Evolutionary conservation across 2,329 filamentous ascomycete genomes (phyloP).

Genomic region (Neonectria hederae): DNA sequence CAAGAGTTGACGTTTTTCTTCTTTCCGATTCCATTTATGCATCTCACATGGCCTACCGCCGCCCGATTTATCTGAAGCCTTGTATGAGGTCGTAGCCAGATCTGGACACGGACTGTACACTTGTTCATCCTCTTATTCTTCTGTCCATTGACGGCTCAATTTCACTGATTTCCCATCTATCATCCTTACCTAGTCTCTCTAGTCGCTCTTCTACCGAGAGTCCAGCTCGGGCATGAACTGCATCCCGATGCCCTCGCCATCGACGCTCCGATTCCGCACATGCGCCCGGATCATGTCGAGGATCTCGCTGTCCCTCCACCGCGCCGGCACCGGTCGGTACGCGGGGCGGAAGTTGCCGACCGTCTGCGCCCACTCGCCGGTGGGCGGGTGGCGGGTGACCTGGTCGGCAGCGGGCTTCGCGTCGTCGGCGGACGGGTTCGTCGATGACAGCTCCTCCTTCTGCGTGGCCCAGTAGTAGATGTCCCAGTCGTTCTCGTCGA

Average conservation of each 20-base stretch:
- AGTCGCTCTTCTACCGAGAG: neutral
- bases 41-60: conserved; percentile 24
- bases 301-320: conserved; percentile 88
- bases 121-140: neutral
- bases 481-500: conserved; percentile 99
- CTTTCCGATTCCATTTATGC: conserved; percentile 4
- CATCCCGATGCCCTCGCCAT: conserved; percentile 58
- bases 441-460: conserved; percentile 63
- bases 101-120: neutral
- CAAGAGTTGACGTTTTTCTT: conserved; percentile 9
- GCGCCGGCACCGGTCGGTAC: conserved; percentile 85
- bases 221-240: conserved; percentile 65
- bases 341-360: conserved; percentile 93
- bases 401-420: conserved; percentile 42
- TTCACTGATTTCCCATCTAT: neutral
- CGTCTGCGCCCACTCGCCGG: conserved; percentile 96
- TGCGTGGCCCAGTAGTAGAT: conserved; percentile 99
- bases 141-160: neutral
- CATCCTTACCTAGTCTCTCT: neutral
- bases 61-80: neutral
- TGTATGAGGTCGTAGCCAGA: neutral
- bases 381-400: conserved; percentile 48
- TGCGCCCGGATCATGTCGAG: conserved; percentile 80
- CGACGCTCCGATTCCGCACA: conserved; percentile 70
- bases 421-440: conserved; percentile 45